These are phyloP conservation scores for Hippophae tibetana DNA, from an alignment of 306 rosid genomes.

Conservation along the genomic window DNA sequence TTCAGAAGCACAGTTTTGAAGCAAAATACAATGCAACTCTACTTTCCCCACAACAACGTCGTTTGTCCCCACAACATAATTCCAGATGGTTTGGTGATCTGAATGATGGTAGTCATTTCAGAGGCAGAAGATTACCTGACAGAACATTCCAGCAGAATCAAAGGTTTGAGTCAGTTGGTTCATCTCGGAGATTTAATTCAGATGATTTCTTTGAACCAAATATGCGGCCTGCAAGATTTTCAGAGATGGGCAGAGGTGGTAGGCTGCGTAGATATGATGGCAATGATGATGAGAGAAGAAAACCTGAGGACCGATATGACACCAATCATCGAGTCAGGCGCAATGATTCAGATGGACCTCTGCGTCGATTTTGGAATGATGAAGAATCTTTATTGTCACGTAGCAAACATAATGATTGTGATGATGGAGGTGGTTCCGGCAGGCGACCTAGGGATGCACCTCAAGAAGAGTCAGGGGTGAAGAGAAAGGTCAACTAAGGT, in stretches of 20 bases:
- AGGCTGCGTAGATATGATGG: slow-evolving; percentile 22
- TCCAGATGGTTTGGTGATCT: slow-evolving; percentile 30
- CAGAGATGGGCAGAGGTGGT: slow-evolving; percentile 13
- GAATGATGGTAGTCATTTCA: slow-evolving; percentile 8
- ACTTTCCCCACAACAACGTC: slow-evolving; percentile 19
- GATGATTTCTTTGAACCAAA: slow-evolving; percentile 23
- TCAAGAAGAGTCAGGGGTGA: slow-evolving; percentile 8
- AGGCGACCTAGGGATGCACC: slow-evolving; percentile 19
- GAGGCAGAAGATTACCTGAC: slow-evolving; percentile 21
- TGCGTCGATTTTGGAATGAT: slow-evolving; percentile 19
- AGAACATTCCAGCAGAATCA: slow-evolving; percentile 20
- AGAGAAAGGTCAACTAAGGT: slow-evolving; percentile 9
- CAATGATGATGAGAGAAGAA: slow-evolving; percentile 25
- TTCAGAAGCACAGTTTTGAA: slow-evolving; percentile 24
- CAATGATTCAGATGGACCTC: slow-evolving; percentile 17
- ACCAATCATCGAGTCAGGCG: slow-evolving; percentile 11
- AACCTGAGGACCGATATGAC: slow-evolving; percentile 17
- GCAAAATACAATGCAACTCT: slow-evolving; percentile 19
- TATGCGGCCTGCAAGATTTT: slow-evolving; percentile 19
- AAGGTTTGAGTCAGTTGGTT: slow-evolving; percentile 22
- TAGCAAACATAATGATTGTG: slow-evolving; percentile 12
- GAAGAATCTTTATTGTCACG: slow-evolving; percentile 19
- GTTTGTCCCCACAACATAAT: slow-evolving; percentile 17
- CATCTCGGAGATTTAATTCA: slow-evolving; percentile 17
- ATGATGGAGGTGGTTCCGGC: slow-evolving; percentile 4